These are phyloP conservation scores for Leccinum barrowsii DNA, from an alignment of 768 basidiomycete genomes.

Conservation along the genomic window DNA sequence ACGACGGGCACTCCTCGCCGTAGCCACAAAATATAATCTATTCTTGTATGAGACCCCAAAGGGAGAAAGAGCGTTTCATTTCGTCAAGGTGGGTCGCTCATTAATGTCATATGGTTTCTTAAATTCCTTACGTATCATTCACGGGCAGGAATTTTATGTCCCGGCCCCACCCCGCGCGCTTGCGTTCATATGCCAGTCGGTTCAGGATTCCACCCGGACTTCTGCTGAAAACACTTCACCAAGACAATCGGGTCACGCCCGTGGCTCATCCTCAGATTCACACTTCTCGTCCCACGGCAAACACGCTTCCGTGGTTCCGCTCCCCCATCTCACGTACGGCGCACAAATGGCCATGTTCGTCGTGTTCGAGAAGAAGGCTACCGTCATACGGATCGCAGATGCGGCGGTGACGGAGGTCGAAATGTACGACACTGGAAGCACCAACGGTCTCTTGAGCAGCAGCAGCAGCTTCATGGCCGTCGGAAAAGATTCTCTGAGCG, in stretches of 20 bases:
- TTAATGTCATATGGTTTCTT: not conserved
- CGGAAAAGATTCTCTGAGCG: conserved; percentile 23
- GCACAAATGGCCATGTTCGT: conserved; percentile 78
- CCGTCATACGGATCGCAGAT: conserved; percentile 77
- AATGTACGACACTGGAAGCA: conserved; percentile 40
- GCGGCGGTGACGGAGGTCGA: conserved; percentile 79
- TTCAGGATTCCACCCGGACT: conserved; percentile 48
- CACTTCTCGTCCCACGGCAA: conserved; percentile 28
- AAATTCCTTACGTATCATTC: conserved; percentile 1
- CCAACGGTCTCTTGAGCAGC: conserved; percentile 4
- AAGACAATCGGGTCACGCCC: conserved; percentile 34
- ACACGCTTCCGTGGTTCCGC: conserved; percentile 28
- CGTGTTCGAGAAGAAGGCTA: conserved; percentile 83
- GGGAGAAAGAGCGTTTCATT: conserved; percentile 79
- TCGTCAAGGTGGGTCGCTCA: conserved; percentile 54
- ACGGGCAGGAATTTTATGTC: conserved; percentile 76
- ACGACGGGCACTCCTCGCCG: conserved; percentile 58
- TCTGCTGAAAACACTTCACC: conserved; percentile 37
- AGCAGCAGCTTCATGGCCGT: conserved; percentile 20
- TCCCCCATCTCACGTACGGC: conserved; percentile 49
- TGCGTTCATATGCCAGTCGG: conserved; percentile 66
- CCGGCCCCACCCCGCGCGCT: conserved; percentile 65
- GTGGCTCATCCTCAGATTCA: conserved; percentile 41
- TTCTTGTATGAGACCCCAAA: conserved; percentile 78
- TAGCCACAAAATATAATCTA: conserved; percentile 71